phyloP scores from a whole-genome alignment of 176 grass and related monocot genomes.

The Cenchrus purpureus region DNA sequence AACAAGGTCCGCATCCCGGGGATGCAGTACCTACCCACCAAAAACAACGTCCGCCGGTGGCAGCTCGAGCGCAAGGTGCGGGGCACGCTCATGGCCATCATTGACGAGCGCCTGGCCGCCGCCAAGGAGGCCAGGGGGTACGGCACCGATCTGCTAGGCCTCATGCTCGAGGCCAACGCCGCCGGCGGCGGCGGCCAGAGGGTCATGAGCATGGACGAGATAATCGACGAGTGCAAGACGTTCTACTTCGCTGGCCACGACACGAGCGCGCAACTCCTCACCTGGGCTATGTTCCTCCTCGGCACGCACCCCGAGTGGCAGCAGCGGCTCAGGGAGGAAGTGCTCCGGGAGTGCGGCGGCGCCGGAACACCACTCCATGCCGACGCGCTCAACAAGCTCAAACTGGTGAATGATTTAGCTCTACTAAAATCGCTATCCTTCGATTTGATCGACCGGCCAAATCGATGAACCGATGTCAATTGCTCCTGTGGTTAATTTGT shows the following conservation, averaged over 20 bases:
- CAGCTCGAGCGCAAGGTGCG: background rate
- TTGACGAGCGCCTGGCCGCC: background rate
- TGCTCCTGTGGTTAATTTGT: no score
- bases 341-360: no score
- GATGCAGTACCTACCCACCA: background rate
- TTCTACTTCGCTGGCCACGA: slow-evolving; percentile 75
- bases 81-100: background rate
- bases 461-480: no score
- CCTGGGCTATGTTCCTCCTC: slow-evolving; percentile 64
- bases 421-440: no score
- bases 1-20: background rate
- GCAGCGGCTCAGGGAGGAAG: no score
- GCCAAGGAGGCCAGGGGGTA: background rate
- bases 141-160: background rate
- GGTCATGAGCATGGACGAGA: slow-evolving; percentile 60
- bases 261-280: slow-evolving; percentile 53
- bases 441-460: no score
- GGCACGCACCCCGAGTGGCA: slow-evolving; percentile 29
- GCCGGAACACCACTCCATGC: no score
- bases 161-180: background rate
- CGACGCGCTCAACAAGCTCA: no score
- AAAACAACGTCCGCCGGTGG: background rate
- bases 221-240: slow-evolving; percentile 73
- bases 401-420: no score
- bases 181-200: background rate